phyloP scores from a whole-genome alignment of 148 eudicot species.

The Silene latifolia region DNA sequence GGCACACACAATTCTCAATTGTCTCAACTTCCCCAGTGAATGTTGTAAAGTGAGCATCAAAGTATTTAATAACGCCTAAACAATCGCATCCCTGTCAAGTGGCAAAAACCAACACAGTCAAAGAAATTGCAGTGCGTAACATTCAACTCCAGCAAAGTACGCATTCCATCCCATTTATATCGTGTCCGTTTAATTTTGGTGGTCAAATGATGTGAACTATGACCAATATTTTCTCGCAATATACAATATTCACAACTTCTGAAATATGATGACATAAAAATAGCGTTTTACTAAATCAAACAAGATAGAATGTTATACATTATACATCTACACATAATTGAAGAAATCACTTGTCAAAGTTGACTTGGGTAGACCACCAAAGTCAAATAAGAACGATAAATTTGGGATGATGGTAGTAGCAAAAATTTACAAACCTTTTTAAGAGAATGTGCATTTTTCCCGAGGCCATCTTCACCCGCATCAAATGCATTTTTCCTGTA shows the following conservation, averaged over 20 bases:
- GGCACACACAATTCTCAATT: constrained; percentile 85
- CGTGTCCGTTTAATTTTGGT: background rate
- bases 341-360: background rate
- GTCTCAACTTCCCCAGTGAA: constrained; percentile 94
- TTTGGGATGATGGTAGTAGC: background rate
- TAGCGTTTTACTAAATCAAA: no score
- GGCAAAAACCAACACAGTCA: constrained; percentile 9
- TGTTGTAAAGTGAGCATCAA: constrained; percentile 89
- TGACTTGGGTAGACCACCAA: background rate
- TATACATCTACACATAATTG: background rate
- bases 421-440: constrained; percentile 52
- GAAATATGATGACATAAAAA: background rate
- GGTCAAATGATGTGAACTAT: background rate
- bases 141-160: background rate
- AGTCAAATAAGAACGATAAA: background rate
- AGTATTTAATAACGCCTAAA: constrained; percentile 79
- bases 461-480: constrained; percentile 99
- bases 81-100: constrained; percentile 92
- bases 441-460: constrained; percentile 95
- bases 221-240: background rate
- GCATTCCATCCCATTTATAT: background rate
- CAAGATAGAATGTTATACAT: no score
- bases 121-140: background rate
- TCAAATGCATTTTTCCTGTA: constrained; percentile 98
- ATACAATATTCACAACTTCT: background rate